Evolutionary conservation across 441 rosid genomes (phyloP).

Genomic region (Brassica balearica): DNA sequence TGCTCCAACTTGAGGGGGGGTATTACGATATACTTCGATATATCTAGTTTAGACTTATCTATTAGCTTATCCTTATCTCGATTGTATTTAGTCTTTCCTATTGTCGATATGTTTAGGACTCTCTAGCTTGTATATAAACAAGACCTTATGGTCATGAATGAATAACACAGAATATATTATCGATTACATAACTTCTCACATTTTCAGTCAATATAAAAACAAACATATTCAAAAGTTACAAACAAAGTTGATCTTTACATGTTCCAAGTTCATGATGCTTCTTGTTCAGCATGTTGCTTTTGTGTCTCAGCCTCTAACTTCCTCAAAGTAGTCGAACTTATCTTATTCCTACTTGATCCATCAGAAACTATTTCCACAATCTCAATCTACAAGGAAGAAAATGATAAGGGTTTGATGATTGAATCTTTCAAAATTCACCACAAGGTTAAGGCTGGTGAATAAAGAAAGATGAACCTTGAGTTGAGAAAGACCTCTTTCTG

Average conservation of each 20-base stretch:
- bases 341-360: constrained; percentile 66
- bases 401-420: background rate
- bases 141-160: no score
- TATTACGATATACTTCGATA: no score
- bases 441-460: background rate
- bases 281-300: constrained; percentile 24
- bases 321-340: constrained; percentile 81
- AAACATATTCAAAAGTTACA: constrained; percentile 4
- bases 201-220: background rate
- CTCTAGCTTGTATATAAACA: no score
- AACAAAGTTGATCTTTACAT: background rate
- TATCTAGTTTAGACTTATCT: no score
- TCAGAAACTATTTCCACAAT: constrained; percentile 85
- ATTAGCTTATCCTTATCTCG: no score
- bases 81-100: no score
- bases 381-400: constrained; percentile 60
- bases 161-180: no score
- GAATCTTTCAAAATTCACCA: constrained; percentile 3
- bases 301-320: constrained; percentile 74
- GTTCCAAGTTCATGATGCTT: constrained; percentile 9
- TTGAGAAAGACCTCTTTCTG: constrained; percentile 70
- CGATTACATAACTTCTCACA: no score
- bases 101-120: no score
- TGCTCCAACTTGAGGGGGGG: no score
- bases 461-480: constrained; percentile 60